These are phyloP conservation scores for Xylaria nigripes DNA, from an alignment of 495 filamentous ascomycete genomes.

Conservation along the genomic window DNA sequence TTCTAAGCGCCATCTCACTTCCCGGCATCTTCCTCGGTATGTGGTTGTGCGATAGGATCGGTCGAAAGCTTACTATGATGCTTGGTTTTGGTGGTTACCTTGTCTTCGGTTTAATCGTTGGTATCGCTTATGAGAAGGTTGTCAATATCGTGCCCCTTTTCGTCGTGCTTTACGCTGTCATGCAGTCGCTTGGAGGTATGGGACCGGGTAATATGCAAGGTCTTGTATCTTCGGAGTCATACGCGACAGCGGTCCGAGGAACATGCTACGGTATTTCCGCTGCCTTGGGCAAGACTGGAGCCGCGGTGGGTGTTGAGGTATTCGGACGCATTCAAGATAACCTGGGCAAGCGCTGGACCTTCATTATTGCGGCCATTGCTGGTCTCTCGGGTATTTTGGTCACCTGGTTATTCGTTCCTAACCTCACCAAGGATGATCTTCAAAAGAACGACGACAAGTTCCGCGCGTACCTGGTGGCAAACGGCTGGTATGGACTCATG, in stretches of 20 bases:
- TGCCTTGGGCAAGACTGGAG: conserved; percentile 45
- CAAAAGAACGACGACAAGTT: conserved; percentile 36
- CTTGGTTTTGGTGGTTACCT: conserved; percentile 44
- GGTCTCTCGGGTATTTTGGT: conserved; percentile 43
- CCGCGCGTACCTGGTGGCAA: conserved; percentile 35
- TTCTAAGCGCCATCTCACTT: conserved; percentile 38
- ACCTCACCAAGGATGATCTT: conserved; percentile 40
- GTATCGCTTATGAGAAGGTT: conserved; percentile 40
- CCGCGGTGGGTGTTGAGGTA: conserved; percentile 43
- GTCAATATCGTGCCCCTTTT: conserved; percentile 45
- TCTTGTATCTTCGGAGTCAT: conserved; percentile 42
- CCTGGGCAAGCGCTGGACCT: conserved; percentile 44
- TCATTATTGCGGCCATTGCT: conserved; percentile 46
- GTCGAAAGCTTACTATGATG: conserved; percentile 46
- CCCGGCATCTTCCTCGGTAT: conserved; percentile 47
- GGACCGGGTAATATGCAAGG: conserved; percentile 48
- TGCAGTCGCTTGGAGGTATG: conserved; percentile 43
- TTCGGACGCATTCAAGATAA: conserved; percentile 36
- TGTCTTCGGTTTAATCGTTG: conserved; percentile 46
- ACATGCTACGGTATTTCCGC: conserved; percentile 46
- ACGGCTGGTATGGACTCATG: conserved; percentile 44
- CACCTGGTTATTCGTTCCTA: conserved; percentile 44
- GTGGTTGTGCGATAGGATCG: conserved; percentile 38
- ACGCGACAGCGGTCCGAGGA: conserved; percentile 43
- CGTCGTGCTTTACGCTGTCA: conserved; percentile 46